These are phyloP conservation scores for Lepiota brunneoincarnata DNA, from an alignment of 768 basidiomycete species.

Conservation along the genomic window DNA sequence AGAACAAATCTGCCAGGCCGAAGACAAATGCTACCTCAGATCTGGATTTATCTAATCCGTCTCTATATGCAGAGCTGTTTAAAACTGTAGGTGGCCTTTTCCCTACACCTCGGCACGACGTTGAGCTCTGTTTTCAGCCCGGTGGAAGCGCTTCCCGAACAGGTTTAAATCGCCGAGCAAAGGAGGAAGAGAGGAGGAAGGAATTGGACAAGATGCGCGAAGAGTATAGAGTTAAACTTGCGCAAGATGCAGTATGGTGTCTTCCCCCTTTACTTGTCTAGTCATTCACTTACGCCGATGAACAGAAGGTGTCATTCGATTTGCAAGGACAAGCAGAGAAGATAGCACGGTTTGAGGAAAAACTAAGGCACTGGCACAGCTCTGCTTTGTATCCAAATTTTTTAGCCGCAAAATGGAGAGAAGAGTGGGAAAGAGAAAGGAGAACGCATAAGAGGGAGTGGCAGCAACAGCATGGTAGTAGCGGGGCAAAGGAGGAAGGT, in stretches of 20 bases:
- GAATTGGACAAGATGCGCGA: slow-evolving; percentile 70
- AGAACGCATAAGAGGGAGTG: slow-evolving; percentile 29
- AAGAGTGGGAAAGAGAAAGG: slow-evolving; percentile 44
- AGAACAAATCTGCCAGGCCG: slow-evolving; percentile 22
- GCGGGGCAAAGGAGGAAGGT: slow-evolving; percentile 38
- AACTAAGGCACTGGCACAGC: slow-evolving; percentile 44
- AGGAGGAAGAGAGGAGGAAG: slow-evolving; percentile 67
- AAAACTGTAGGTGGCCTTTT: slow-evolving; percentile 38
- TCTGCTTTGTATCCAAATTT: slow-evolving; percentile 61
- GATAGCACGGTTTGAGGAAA: slow-evolving; percentile 62
- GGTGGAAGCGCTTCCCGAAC: slow-evolving; percentile 43
- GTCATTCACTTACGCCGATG: slow-evolving; percentile 1
- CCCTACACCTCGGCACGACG: not conserved
- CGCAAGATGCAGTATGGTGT: slow-evolving; percentile 49
- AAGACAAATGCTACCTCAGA: slow-evolving; percentile 43
- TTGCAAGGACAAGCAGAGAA: slow-evolving; percentile 59
- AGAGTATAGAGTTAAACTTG: slow-evolving; percentile 58
- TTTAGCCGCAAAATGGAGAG: slow-evolving; percentile 55
- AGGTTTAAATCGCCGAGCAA: slow-evolving; percentile 35
- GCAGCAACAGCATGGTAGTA: slow-evolving; percentile 22
- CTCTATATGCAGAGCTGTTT: slow-evolving; percentile 65
- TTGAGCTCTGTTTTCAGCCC: slow-evolving; percentile 24
- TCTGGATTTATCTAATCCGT: slow-evolving; percentile 59
- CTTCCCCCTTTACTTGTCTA: not conserved
- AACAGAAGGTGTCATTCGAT: slow-evolving; percentile 48